Conservation (phyloP, 352 stramenopile genomes). For the Peronospora destructor region DNA sequence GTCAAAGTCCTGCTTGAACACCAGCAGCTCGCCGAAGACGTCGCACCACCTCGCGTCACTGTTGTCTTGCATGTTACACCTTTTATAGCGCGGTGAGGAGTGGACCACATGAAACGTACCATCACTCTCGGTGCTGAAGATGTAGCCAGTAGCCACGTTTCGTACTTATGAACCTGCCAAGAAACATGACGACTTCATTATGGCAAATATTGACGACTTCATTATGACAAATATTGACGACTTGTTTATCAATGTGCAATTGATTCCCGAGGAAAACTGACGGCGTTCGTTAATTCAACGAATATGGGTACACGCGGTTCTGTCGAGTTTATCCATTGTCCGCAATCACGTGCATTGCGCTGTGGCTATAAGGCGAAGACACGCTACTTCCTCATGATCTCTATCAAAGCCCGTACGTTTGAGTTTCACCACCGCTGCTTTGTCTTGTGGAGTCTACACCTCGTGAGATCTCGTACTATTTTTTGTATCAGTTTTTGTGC, state of each 20-base stretch:
- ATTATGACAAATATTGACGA: no score
- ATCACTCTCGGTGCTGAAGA: no score
- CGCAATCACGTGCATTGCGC: constrained; percentile 25
- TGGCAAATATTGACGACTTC: no score
- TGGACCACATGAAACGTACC: constrained; percentile 15
- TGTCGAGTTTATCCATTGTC: constrained; percentile 48
- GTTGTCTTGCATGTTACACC: constrained; percentile 5
- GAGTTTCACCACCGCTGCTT: constrained; percentile 36
- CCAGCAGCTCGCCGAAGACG: constrained; percentile 29
- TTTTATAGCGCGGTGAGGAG: constrained; percentile 3
- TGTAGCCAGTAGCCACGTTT: no score
- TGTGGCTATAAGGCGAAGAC: constrained; percentile 28
- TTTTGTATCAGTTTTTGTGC: constrained; percentile 37
- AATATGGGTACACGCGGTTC: no score
- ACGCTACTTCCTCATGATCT: constrained; percentile 34
- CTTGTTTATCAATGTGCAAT: constrained; percentile 10
- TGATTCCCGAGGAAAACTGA: constrained; percentile 8
- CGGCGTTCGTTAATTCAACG: no score
- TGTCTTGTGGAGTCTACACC: constrained; percentile 48
- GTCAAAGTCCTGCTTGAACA: constrained; percentile 65
- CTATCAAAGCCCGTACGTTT: constrained; percentile 37
- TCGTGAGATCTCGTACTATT: constrained; percentile 48
- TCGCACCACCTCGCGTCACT: constrained; percentile 1
- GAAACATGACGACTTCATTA: no score
- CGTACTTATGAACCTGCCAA: not conserved